Evolutionary conservation across 768 basidiomycete genomes (phyloP).

Genomic region (Trametes cingulata): DNA sequence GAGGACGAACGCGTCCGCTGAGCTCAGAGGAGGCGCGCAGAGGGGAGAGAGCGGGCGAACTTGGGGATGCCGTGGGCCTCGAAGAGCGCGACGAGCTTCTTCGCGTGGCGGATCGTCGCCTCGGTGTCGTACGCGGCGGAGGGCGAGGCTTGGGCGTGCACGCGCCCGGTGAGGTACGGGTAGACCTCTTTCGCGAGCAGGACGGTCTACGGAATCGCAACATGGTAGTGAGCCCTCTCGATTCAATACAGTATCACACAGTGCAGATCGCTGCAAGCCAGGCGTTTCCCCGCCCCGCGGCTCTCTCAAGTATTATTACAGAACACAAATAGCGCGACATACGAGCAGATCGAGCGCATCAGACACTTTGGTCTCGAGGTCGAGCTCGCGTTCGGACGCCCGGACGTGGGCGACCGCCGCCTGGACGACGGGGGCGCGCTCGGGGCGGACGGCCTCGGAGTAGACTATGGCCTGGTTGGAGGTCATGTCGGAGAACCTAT

Average conservation of each 20-base stretch:
- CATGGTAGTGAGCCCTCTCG: neutral
- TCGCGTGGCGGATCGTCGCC: slow-evolving; percentile 45
- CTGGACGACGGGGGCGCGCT: slow-evolving; percentile 34
- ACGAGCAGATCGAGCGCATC: slow-evolving; percentile 44
- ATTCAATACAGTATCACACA: too few relatives aligned
- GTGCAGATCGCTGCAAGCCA: too few relatives aligned
- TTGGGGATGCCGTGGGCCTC: slow-evolving; percentile 44
- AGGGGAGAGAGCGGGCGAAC: slow-evolving; percentile 23
- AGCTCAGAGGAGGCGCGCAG: neutral
- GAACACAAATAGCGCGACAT: slow-evolving; percentile 15
- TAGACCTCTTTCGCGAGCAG: slow-evolving; percentile 45
- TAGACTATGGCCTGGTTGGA: slow-evolving; percentile 51
- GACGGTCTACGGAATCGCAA: slow-evolving; percentile 37
- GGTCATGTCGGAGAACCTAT: slow-evolving; percentile 47
- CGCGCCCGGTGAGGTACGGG: slow-evolving; percentile 43
- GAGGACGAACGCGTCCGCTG: neutral
- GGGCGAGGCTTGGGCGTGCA: slow-evolving; percentile 48
- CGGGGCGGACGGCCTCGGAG: slow-evolving; percentile 36
- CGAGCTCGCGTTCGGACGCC: slow-evolving; percentile 18
- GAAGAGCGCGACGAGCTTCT: slow-evolving; percentile 42
- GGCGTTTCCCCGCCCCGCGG: too few relatives aligned
- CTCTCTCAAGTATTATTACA: too few relatives aligned
- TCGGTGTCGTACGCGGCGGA: slow-evolving; percentile 42
- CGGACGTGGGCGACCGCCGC: slow-evolving; percentile 31
- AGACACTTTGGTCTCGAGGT: slow-evolving; percentile 31